A percentile compares a stretch with the other conserved stretches of the same genome.
These are phyloP conservation scores for Fraxinus xanthoxyloides DNA, from an alignment of 305 asterid species.

Conservation along the genomic window DNA sequence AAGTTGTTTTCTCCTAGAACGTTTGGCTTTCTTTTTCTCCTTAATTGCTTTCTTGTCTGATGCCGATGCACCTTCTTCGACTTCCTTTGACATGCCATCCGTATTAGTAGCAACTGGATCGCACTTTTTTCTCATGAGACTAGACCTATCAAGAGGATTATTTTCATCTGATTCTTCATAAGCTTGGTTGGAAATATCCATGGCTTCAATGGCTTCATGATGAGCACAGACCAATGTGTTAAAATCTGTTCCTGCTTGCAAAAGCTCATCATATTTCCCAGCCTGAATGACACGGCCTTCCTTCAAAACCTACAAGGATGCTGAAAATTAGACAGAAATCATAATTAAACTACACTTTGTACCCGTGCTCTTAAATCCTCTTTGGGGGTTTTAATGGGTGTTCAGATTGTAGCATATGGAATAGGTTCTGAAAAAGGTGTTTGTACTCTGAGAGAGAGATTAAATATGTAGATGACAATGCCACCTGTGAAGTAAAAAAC, in stretches of 20 bases:
- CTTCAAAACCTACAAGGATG: constrained; percentile 65
- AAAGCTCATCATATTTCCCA: constrained; percentile 91
- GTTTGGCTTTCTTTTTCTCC: constrained; percentile 90
- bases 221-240: constrained; percentile 86
- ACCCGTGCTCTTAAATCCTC: neutral
- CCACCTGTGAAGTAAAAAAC: neutral
- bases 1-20: constrained; percentile 84
- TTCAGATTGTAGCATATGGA: constrained; percentile 6
- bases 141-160: constrained; percentile 52
- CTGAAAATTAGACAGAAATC: constrained; percentile 10
- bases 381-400: neutral
- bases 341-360: neutral
- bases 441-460: neutral
- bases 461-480: neutral
- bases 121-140: constrained; percentile 53
- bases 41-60: constrained; percentile 69
- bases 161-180: constrained; percentile 57
- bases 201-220: constrained; percentile 95
- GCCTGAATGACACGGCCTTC: constrained; percentile 90
- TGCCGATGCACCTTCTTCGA: constrained; percentile 58
- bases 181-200: constrained; percentile 66
- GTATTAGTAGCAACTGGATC: constrained; percentile 53
- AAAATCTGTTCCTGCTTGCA: constrained; percentile 96
- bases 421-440: neutral
- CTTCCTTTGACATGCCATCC: constrained; percentile 53